Evolutionary conservation across 2,329 filamentous ascomycete genomes (phyloP), one percentile per base, ranked within the genome.

Genomic region (Ascochyta viciae-villosae): DNA sequence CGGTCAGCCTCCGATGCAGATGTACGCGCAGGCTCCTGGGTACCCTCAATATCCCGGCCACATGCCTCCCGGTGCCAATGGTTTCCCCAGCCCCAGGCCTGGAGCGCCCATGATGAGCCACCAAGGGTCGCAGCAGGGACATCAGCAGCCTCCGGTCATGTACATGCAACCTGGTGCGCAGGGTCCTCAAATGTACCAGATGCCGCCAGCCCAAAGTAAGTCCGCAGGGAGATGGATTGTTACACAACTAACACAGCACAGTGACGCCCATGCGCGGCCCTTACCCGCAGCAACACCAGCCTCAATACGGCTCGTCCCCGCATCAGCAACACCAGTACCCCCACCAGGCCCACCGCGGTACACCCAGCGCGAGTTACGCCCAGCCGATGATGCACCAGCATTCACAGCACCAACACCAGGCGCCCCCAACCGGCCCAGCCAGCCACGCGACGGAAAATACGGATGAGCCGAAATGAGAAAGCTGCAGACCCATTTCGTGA

Each of bases 81-180:
- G 92, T 15, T 96, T 91, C 70, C 90, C 92, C n/a, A 97, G 94
- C 72, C 94, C 94, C 1, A 88, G 91, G 53, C 86, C 92, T 43
- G 87, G 88, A 44, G 72, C 95, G 12, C 89, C 91, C 2, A 92
- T 96, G 88, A 98, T 98, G 94, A 90, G 89, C 68, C 93, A 93
- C 64, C 92, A 96, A 78, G 91, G 91, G 51, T 97, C 93, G 26
- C 94, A 97, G 70, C 93, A 96, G 74, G 92, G 93, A 72, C 81
- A 82, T 53, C 81, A 82, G 43, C 80, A 87, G 80, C 60, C 64
- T 13, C 68, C 86, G 81, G 78, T 93, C 85, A 81, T 89, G 85
- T 83, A 81, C 61, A 91, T 93, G 88, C 90, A 88, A 67, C 89
- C 89, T 39, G 87, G 82, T 49, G 89, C 89, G 71, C 91, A 89